A percentile compares a stretch with the other conserved stretches of the same genome.
Conservation (phyloP, 2,329 filamentous ascomycete genomes). For the Macrophomina pseudophaseolina region DNA sequence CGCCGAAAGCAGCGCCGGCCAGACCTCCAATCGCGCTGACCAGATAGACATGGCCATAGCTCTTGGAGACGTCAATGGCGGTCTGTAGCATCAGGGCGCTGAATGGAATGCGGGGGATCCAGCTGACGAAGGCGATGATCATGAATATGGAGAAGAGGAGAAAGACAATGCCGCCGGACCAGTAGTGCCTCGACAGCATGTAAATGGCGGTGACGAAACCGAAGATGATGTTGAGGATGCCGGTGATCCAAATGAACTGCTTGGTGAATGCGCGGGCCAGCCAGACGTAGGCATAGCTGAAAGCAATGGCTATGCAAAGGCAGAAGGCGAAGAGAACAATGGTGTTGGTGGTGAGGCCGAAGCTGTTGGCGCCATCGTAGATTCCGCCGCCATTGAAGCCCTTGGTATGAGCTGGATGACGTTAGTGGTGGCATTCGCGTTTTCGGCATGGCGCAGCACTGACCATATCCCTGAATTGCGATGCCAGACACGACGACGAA, state of each 20-base stretch:
- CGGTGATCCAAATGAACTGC: conserved; percentile 90
- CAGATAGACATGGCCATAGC: conserved; percentile 82
- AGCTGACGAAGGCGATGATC: conserved; percentile 82
- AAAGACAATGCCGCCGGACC: conserved; percentile 85
- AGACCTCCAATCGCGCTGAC: conserved; percentile 85
- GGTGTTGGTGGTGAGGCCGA: conserved; percentile 79
- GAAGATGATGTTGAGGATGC: conserved; percentile 83
- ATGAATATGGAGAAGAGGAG: conserved; percentile 81
- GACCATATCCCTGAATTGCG: conserved; percentile 72
- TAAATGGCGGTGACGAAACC: conserved; percentile 86
- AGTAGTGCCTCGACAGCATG: conserved; percentile 78
- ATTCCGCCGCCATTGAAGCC: conserved; percentile 73
- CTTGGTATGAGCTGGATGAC: conserved; percentile 57
- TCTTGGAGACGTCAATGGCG: conserved; percentile 81
- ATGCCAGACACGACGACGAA: conserved; percentile 79
- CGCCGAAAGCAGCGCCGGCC: conserved; percentile 74
- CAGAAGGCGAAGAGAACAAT: conserved; percentile 84
- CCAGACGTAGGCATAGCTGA: conserved; percentile 80
- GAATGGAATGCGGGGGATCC: conserved; percentile 91
- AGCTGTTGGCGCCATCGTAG: conserved; percentile 70
- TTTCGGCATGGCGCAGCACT: conserved; percentile 25
- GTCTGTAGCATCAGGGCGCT: conserved; percentile 88
- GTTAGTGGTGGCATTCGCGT: conserved; percentile 24
- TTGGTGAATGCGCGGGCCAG: conserved; percentile 80
- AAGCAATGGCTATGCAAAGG: conserved; percentile 71